Percentiles rank a stretch among this genome's conserved stretches.
Conservation (phyloP, 1,284 basidiomycete genomes). For the Cryptococcus wingfieldii region DNA sequence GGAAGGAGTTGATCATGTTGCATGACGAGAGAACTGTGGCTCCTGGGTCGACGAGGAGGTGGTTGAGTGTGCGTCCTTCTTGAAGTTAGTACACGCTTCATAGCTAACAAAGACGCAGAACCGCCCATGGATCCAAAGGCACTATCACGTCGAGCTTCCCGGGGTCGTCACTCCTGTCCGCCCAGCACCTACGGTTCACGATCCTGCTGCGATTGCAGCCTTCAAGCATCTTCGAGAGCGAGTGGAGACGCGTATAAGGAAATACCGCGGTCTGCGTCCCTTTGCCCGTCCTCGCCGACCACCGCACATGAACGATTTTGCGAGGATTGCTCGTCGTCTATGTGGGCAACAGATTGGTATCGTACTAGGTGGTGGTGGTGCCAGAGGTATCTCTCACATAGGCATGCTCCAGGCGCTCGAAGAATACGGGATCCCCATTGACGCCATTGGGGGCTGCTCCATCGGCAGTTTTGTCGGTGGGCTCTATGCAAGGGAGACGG, state of each 20-base stretch:
- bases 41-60: constrained; percentile 89
- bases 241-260: constrained; percentile 82
- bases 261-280: constrained; percentile 70
- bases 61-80: constrained; percentile 70
- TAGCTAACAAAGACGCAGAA: constrained; percentile 53
- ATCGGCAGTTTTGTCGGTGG: constrained; percentile 95
- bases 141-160: constrained; percentile 47
- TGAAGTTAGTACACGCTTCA: neutral
- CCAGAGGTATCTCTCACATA: constrained; percentile 88
- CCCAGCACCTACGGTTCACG: constrained; percentile 57
- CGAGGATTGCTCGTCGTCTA: constrained; percentile 81
- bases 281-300: constrained; percentile 67
- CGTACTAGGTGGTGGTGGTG: constrained; percentile 93
- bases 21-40: constrained; percentile 86
- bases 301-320: constrained; percentile 85
- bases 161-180: constrained; percentile 59
- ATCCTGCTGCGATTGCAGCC: constrained; percentile 83
- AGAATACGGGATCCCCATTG: constrained; percentile 88
- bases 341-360: constrained; percentile 92
- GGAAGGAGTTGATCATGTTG: constrained; percentile 91
- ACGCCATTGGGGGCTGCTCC: constrained; percentile 80
- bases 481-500: constrained; percentile 88
- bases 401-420: constrained; percentile 85
- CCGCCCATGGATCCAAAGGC: constrained; percentile 74
- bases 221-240: constrained; percentile 72